phyloP scores from a whole-genome alignment of 2,329 filamentous ascomycete genomes.

The Erysiphe pulchra region DNA sequence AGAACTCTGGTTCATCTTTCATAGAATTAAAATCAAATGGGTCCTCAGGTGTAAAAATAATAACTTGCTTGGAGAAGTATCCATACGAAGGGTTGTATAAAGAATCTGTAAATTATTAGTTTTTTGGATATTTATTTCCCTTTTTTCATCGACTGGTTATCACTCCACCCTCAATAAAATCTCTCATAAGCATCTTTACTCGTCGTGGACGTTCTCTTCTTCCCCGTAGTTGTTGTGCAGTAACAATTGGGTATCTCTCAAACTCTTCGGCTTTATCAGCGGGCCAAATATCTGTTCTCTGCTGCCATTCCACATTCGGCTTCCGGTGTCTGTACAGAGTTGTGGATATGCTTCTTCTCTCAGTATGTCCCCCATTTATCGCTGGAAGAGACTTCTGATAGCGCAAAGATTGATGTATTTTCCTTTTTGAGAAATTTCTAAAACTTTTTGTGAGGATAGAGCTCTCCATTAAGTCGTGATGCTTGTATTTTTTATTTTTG shows the following conservation, averaged over 20 bases:
- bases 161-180: slow-evolving; percentile 73
- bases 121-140: neutral
- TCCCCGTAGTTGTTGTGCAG: slow-evolving; percentile 47
- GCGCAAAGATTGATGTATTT: neutral
- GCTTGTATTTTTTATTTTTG: too few species aligned
- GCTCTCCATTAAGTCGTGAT: neutral
- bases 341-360: neutral
- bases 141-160: neutral
- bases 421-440: neutral
- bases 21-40: slow-evolving; percentile 72
- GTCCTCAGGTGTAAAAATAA: slow-evolving; percentile 80
- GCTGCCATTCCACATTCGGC: slow-evolving; percentile 59
- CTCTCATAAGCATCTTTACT: slow-evolving; percentile 91
- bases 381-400: neutral
- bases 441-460: neutral
- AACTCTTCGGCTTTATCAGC: slow-evolving; percentile 61
- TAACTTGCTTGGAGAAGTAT: slow-evolving; percentile 88
- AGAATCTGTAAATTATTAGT: slow-evolving; percentile 33
- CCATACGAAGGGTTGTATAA: slow-evolving; percentile 87
- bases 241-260: slow-evolving; percentile 59
- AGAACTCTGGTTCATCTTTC: slow-evolving; percentile 66
- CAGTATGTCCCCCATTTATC: neutral
- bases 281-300: slow-evolving; percentile 49
- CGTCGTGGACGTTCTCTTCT: slow-evolving; percentile 53
- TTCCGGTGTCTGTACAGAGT: neutral